Evolutionary conservation across 495 filamentous ascomycete genomes (phyloP).

Genomic region (Chaetomidium leptoderma): DNA sequence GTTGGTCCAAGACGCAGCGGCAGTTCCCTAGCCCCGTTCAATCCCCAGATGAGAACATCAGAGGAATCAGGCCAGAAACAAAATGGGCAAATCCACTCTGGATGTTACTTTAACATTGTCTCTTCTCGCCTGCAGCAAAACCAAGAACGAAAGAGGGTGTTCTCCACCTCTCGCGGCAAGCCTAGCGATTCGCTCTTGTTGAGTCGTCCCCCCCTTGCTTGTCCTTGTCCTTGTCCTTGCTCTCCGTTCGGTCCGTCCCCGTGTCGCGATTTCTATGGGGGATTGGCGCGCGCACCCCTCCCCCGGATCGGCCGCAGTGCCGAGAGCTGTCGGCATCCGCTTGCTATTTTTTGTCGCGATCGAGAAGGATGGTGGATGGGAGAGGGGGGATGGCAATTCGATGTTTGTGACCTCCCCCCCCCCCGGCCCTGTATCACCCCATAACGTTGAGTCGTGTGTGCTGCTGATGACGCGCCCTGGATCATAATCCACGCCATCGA

Average conservation of each 20-base stretch:
- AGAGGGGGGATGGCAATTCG: background rate
- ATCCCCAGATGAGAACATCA: background rate
- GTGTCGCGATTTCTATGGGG: conserved; percentile 12
- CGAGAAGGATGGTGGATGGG: background rate
- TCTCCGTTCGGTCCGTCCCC: conserved; percentile 14
- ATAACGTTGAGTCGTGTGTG: too few relatives aligned
- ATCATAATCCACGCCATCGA: too few relatives aligned
- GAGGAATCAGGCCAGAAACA: conserved; percentile 6
- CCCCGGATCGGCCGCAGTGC: conserved; percentile 14
- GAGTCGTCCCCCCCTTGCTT: too few relatives aligned
- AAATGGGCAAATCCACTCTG: background rate
- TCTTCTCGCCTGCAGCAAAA: background rate
- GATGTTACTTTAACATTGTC: background rate
- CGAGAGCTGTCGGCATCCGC: conserved; percentile 14
- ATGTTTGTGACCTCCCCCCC: background rate
- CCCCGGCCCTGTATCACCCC: too few relatives aligned
- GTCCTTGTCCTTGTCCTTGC: background rate
- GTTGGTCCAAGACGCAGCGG: background rate
- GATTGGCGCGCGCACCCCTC: background rate
- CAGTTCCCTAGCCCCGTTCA: background rate
- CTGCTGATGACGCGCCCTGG: too few relatives aligned
- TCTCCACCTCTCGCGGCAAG: conserved; percentile 2
- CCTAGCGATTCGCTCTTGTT: conserved; percentile 15
- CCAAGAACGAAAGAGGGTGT: background rate
- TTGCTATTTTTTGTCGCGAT: background rate